Percentiles rank a stretch among this genome's conserved stretches.
These are phyloP conservation scores for Alternaria sp. DNA, from an alignment of 2,329 filamentous ascomycete genomes.

Conservation along the genomic window DNA sequence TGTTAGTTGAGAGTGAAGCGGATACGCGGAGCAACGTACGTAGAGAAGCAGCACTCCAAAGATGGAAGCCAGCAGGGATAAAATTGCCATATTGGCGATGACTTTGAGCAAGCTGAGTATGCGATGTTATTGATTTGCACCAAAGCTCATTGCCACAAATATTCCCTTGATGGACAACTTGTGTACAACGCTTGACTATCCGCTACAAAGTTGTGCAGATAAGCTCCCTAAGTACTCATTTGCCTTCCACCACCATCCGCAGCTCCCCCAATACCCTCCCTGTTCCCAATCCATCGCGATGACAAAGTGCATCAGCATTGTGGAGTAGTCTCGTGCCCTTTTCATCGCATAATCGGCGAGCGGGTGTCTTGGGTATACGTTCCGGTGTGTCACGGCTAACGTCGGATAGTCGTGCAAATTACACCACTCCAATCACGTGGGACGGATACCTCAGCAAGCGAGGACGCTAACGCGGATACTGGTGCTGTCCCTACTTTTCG, in stretches of 20 bases:
- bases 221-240: slow-evolving; percentile 26
- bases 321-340: slow-evolving; percentile 21
- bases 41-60: slow-evolving; percentile 37
- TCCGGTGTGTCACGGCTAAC: slow-evolving; percentile 32
- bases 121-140: neutral
- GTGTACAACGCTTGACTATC: neutral
- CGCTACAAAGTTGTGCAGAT: neutral
- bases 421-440: slow-evolving; percentile 12
- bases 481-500: slow-evolving; percentile 11
- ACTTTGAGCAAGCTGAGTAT: neutral
- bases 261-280: slow-evolving; percentile 35
- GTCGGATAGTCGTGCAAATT: slow-evolving; percentile 26
- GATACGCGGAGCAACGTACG: slow-evolving; percentile 19
- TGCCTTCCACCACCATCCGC: slow-evolving; percentile 39
- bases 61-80: slow-evolving; percentile 33
- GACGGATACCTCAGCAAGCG: slow-evolving; percentile 31
- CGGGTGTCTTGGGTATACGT: slow-evolving; percentile 30
- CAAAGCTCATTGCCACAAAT: slow-evolving; percentile 7
- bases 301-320: slow-evolving; percentile 9
- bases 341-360: slow-evolving; percentile 6
- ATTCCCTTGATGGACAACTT: neutral
- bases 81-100: slow-evolving; percentile 10
- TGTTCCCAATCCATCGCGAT: slow-evolving; percentile 4
- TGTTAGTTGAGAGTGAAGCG: slow-evolving; percentile 14
- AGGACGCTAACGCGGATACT: slow-evolving; percentile 26